These are phyloP conservation scores for Orbilia oligospora DNA, from an alignment of 2,329 filamentous ascomycete species.

Conservation along the genomic window DNA sequence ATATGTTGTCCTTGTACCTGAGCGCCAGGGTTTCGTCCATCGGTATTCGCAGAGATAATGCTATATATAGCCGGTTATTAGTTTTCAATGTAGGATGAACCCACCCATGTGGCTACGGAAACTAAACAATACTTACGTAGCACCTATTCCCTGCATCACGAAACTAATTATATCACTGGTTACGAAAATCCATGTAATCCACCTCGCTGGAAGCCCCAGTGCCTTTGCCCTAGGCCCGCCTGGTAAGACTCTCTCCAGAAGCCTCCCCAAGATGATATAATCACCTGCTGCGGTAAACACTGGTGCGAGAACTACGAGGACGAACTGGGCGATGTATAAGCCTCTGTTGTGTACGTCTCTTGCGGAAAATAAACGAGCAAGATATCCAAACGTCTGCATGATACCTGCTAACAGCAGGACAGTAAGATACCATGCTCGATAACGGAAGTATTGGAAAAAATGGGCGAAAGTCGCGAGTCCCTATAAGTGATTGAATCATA, in stretches of 20 bases:
- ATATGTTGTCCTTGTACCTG: conserved; percentile 54
- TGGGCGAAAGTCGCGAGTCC: conserved; percentile 55
- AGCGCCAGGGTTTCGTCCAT: conserved; percentile 47
- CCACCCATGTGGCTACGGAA: neutral
- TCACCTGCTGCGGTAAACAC: conserved; percentile 65
- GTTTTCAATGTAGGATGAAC: neutral
- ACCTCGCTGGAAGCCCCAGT: conserved; percentile 58
- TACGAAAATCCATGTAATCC: conserved; percentile 62
- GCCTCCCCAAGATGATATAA: conserved; percentile 65
- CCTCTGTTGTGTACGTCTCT: conserved; percentile 59
- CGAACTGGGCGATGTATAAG: conserved; percentile 64
- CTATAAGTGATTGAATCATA: conserved; percentile 33
- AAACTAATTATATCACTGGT: conserved; percentile 61
- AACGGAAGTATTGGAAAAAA: conserved; percentile 62
- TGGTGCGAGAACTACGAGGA: conserved; percentile 65
- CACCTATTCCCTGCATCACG: conserved; percentile 62
- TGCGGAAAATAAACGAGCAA: conserved; percentile 61
- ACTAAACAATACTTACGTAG: conserved; percentile 40
- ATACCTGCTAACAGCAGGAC: conserved; percentile 60
- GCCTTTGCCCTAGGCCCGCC: conserved; percentile 50
- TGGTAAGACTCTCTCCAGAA: conserved; percentile 65
- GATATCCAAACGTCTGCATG: conserved; percentile 62
- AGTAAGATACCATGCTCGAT: conserved; percentile 62
- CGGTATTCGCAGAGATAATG: conserved; percentile 60
- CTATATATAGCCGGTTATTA: conserved; percentile 24